phyloP scores from a whole-genome alignment of 495 filamentous ascomycete genomes.

The Penicillium lividum region DNA sequence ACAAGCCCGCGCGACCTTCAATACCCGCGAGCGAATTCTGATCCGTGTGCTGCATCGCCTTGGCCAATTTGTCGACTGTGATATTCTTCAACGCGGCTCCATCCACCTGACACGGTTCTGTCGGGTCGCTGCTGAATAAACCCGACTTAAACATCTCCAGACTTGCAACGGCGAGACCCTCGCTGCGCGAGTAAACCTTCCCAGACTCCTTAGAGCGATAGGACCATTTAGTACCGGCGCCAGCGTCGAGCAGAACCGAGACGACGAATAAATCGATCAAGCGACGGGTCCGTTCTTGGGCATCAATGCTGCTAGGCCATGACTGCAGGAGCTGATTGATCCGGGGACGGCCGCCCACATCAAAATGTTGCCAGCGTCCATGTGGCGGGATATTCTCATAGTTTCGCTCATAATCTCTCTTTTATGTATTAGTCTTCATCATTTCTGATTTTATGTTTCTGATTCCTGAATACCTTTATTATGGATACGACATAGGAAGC shows the following conservation, averaged over 20 bases:
- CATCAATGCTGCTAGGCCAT: slow-evolving; percentile 62
- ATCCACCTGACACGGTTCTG: slow-evolving; percentile 87
- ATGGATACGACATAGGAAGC: slow-evolving; percentile 93
- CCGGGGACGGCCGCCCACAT: slow-evolving; percentile 66
- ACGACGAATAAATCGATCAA: slow-evolving; percentile 69
- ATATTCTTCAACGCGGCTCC: slow-evolving; percentile 74
- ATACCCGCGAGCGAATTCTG: slow-evolving; percentile 84
- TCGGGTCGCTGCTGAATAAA: slow-evolving; percentile 81
- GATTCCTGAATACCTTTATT: slow-evolving; percentile 71
- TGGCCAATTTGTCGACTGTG: slow-evolving; percentile 70
- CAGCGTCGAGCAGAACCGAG: slow-evolving; percentile 68
- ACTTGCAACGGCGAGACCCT: slow-evolving; percentile 90
- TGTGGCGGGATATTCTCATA: slow-evolving; percentile 78
- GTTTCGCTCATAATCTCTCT: slow-evolving; percentile 88
- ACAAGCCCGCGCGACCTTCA: slow-evolving; percentile 79
- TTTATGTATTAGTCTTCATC: slow-evolving; percentile 2
- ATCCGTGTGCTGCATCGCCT: slow-evolving; percentile 80
- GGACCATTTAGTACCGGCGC: slow-evolving; percentile 67
- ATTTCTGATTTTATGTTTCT: not conserved
- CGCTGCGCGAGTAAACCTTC: slow-evolving; percentile 78
- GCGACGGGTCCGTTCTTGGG: slow-evolving; percentile 62
- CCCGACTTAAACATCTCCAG: slow-evolving; percentile 98
- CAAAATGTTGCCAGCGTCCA: slow-evolving; percentile 73
- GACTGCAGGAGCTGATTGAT: slow-evolving; percentile 65
- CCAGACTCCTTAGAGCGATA: slow-evolving; percentile 93